phyloP scores from a whole-genome alignment of 306 rosid species.

The Cicer yamashitae region DNA sequence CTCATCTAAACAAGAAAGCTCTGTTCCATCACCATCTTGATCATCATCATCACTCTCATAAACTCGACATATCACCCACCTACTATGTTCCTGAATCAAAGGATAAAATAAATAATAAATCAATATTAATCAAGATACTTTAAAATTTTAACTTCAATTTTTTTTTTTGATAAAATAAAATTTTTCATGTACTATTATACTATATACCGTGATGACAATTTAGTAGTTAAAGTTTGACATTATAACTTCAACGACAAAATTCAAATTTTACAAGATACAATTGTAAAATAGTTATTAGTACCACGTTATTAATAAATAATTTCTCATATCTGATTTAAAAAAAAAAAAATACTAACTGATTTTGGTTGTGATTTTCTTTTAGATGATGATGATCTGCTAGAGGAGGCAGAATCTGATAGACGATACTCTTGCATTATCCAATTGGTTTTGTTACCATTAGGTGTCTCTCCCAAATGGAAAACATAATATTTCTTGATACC shows the following conservation, averaged over 20 bases:
- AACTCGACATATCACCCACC: slow-evolving; percentile 84
- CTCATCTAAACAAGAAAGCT: slow-evolving; percentile 94
- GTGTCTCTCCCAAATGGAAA: slow-evolving; percentile 66
- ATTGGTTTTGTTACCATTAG: slow-evolving; percentile 66
- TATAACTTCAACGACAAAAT: no score
- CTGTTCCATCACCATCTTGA: slow-evolving; percentile 64
- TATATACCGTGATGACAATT: neutral
- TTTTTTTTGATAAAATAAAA: neutral
- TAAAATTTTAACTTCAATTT: neutral
- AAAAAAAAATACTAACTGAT: slow-evolving; percentile 48
- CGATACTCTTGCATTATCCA: slow-evolving; percentile 95
- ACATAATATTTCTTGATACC: slow-evolving; percentile 76
- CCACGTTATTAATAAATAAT: no score
- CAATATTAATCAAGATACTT: neutral
- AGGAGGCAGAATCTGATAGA: slow-evolving; percentile 59
- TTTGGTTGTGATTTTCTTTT: slow-evolving; percentile 67
- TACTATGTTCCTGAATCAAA: slow-evolving; percentile 64
- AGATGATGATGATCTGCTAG: slow-evolving; percentile 66
- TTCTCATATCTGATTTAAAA: no score
- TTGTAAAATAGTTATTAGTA: no score
- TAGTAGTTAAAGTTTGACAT: no score
- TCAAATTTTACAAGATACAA: no score
- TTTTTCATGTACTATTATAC: neutral
- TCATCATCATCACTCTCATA: slow-evolving; percentile 58
- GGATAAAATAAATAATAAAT: neutral